A percentile compares a stretch with the other conserved stretches of the same genome.
Conservation (phyloP, 129 eudicot species). For the Solidago caesia region DNA sequence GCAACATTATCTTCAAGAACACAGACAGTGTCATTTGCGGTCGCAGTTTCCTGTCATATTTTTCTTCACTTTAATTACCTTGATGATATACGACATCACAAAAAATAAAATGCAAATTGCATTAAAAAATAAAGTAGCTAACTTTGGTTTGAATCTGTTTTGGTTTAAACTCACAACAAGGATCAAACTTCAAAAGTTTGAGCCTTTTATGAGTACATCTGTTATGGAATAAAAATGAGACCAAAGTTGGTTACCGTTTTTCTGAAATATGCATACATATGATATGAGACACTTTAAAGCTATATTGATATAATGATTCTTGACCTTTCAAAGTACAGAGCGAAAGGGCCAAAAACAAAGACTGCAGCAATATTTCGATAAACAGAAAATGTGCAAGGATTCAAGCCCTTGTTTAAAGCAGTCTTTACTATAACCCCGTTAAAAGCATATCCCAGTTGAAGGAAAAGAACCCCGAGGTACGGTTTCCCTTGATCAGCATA, state of each 20-base stretch:
- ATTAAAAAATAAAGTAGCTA: background rate
- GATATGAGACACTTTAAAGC: background rate
- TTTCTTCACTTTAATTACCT: background rate
- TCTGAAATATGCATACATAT: background rate
- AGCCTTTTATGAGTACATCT: background rate
- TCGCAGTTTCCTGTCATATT: slow-evolving; percentile 48
- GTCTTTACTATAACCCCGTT: slow-evolving; percentile 57
- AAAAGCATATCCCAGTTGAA: slow-evolving; percentile 71
- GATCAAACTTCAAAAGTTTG: background rate
- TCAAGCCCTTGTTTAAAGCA: slow-evolving; percentile 68
- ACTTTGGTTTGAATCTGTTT: background rate
- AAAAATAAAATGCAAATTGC: background rate
- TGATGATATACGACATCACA: background rate
- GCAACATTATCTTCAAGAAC: slow-evolving; percentile 54
- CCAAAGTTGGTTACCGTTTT: background rate
- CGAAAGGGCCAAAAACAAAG: slow-evolving; percentile 60
- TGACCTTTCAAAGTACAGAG: slow-evolving; percentile 62
- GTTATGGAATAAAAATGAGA: background rate
- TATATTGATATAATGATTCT: background rate
- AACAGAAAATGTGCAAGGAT: slow-evolving; percentile 66
- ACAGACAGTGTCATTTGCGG: slow-evolving; percentile 57
- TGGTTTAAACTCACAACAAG: background rate
- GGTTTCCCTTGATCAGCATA: slow-evolving; percentile 38
- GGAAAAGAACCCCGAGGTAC: slow-evolving; percentile 51
- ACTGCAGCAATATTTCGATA: slow-evolving; percentile 73